A percentile compares a stretch with the other conserved stretches of the same genome.
phyloP scores from a whole-genome alignment of 176 grass and related monocot genomes.

The Urochloa ruziziensis region DNA sequence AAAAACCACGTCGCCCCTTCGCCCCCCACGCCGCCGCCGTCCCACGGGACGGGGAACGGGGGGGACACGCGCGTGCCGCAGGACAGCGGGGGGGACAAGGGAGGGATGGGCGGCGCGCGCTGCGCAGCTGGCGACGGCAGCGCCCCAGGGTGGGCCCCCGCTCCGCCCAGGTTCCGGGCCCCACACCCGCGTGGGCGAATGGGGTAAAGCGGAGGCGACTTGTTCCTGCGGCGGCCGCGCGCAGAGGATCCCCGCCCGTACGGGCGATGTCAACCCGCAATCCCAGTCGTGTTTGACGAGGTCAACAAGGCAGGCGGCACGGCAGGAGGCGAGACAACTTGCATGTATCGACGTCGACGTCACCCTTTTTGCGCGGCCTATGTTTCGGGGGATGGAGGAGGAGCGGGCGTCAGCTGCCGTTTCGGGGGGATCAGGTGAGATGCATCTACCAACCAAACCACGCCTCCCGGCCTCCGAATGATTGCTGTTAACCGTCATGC shows the following conservation, averaged over 20 bases:
- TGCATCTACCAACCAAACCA: neutral
- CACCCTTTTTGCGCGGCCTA: neutral
- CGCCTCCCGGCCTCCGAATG: neutral
- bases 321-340: neutral
- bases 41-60: neutral
- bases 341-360: neutral
- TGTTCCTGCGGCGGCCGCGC: neutral
- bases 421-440: neutral
- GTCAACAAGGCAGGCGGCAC: neutral
- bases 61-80: neutral
- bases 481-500: neutral
- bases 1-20: neutral
- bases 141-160: neutral
- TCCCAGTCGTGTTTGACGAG: neutral
- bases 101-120: neutral
- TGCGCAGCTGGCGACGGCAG: neutral
- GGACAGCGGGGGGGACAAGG: conserved; percentile 2
- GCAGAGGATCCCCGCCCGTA: neutral
- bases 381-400: neutral
- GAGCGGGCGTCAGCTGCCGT: neutral
- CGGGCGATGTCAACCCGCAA: neutral
- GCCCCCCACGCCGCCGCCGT: neutral
- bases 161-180: no score
- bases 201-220: no score
- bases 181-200: neutral